Evolutionary conservation across 2,329 filamentous ascomycete species (phyloP).

Genomic region (Fusarium solani-melongenae): DNA sequence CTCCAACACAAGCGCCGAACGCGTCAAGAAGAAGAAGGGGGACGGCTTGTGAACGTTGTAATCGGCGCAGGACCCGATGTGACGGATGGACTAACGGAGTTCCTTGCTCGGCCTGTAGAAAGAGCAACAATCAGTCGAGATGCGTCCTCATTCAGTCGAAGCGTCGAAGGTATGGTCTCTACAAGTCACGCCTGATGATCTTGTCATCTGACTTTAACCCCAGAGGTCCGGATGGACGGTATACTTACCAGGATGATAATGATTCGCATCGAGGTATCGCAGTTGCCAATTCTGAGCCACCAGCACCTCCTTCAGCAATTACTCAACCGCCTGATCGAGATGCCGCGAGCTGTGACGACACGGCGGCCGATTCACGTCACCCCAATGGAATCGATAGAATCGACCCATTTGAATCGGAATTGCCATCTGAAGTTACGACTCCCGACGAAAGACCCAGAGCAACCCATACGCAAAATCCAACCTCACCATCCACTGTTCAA

Average conservation of each 20-base stretch:
- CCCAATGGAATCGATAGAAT: neutral
- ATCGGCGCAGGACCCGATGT: neutral
- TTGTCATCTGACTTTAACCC: neutral
- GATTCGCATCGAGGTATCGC: neutral
- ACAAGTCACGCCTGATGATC: neutral
- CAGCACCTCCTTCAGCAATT: neutral
- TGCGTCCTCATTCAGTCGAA: neutral
- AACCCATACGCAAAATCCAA: neutral
- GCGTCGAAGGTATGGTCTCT: neutral
- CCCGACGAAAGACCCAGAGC: neutral
- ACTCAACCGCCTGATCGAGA: neutral
- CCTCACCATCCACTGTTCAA: neutral
- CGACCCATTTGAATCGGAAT: neutral
- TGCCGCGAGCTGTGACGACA: neutral
- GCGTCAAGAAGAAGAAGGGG: neutral
- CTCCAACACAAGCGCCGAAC: neutral
- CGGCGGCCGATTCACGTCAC: neutral
- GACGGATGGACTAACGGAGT: neutral
- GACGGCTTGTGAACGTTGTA: neutral
- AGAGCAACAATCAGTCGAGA: neutral
- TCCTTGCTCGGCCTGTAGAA: neutral
- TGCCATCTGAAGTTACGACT: neutral
- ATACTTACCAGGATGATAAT: neutral
- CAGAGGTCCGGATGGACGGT: neutral
- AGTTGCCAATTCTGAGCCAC: neutral